Base-by-base conservation (phyloP, 2,329 filamentous ascomycete species). In the Fusarium subglutinans region DNA sequence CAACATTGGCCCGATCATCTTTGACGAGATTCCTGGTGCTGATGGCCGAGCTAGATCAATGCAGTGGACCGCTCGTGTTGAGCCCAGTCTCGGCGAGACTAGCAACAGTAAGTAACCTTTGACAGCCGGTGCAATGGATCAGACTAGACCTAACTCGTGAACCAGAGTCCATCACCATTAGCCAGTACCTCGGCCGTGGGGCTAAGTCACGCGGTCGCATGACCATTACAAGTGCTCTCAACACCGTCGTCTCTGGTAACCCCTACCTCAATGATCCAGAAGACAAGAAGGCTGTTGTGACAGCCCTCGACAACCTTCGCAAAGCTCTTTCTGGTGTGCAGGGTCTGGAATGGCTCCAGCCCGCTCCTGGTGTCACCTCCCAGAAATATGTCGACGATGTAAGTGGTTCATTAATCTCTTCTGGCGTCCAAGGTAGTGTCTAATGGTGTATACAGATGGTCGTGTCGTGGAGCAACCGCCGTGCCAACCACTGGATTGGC, bases 401-500 rank as follows among this genome's bases (percentile, higher is more conserved):
- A 56, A 64, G 63, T 48, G 0, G 8, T 30, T 10, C 20, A 37
- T 37, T 8, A 24, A 37, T 28, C 2, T 51, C 51, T 28, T 1
- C 6, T 13, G 6, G 3, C 22, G 2, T 18, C 12, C 15, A n/a
- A 6, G 12, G 5, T 2, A 18, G n/a, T 1, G 17, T 26, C 59
- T 66, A 56, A 66, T 14, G 1, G 0, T 20, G 22, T 0, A 1
- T 26, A 17, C 24, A 66, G 63, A 66, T 66, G 63, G 63, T 66
- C 8, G 63, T 66, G 9, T 66, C 63, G 3, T 66, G 63, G 63
- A 66, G 63, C 5, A 66, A 66, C n/a, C 63, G 63, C 17, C 63
- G 63, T 8, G 63, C 59, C 22, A 66, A 66, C 20, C 63, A 66
- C 48, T 66, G 63, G 63, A 66, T 64, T 20, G 63, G 63, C n/a